phyloP scores from a whole-genome alignment of 345 rosid species.

The Sisymbrium altissimum region DNA sequence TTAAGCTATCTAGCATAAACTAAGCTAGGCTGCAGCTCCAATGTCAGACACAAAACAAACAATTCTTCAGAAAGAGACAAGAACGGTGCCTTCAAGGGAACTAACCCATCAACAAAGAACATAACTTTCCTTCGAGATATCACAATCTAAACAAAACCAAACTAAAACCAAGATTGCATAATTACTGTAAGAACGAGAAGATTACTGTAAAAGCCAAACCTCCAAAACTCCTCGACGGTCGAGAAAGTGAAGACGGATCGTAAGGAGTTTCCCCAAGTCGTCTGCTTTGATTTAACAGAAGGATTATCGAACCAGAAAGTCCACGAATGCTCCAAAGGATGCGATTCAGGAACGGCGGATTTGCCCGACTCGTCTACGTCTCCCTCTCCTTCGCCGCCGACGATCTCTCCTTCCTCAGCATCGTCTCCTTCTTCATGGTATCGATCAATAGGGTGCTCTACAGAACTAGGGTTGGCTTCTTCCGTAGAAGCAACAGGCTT shows the following conservation, averaged over 20 bases:
- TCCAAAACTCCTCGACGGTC: conserved; percentile 80
- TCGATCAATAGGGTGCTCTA: conserved; percentile 27
- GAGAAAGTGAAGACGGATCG: conserved; percentile 67
- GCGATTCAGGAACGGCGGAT: conserved; percentile 42
- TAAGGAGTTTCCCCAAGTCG: conserved; percentile 74
- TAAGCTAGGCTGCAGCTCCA: too few relatives aligned
- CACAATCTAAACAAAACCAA: not conserved
- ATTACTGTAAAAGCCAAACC: conserved; percentile 38
- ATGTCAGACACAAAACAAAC: not conserved
- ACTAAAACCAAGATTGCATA: not conserved
- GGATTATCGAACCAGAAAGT: conserved; percentile 92
- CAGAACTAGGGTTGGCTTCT: conserved; percentile 38
- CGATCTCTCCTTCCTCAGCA: conserved; percentile 63
- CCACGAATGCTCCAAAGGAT: conserved; percentile 82
- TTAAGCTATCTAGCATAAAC: too few relatives aligned
- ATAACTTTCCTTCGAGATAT: not conserved
- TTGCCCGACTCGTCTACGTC: conserved; percentile 35
- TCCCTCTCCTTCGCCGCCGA: conserved; percentile 20
- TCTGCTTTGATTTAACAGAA: conserved; percentile 51
- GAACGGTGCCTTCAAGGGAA: not conserved
- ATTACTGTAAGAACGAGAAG: not conserved
- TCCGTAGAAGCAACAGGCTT: conserved; percentile 20
- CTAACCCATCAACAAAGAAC: not conserved
- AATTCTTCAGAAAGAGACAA: not conserved
- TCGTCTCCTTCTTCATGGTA: conserved; percentile 41